Conservation (phyloP, 2,329 filamentous ascomycete species). For the Colletotrichum liaoningense region DNA sequence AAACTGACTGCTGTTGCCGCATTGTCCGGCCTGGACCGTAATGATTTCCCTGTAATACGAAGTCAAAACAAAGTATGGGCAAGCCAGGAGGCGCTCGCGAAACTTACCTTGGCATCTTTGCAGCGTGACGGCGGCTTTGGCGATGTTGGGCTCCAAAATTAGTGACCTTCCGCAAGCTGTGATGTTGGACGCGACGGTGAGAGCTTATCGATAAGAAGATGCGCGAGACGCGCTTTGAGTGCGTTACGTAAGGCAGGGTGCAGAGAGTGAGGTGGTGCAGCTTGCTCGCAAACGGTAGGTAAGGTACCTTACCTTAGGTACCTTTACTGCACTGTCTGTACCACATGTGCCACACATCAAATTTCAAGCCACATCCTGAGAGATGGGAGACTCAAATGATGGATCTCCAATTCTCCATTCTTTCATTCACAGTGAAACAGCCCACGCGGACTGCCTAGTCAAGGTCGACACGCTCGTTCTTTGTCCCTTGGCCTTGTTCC, state of each 20-base stretch:
- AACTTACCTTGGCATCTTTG: slow-evolving; percentile 36
- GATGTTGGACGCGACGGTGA: slow-evolving; percentile 33
- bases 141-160: slow-evolving; percentile 25
- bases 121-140: slow-evolving; percentile 14
- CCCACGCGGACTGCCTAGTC: slow-evolving; percentile 22
- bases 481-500: slow-evolving; percentile 16
- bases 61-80: not conserved
- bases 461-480: slow-evolving; percentile 8
- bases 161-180: slow-evolving; percentile 7
- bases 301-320: too few species aligned
- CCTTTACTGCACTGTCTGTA: too few species aligned
- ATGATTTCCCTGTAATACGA: slow-evolving; percentile 87
- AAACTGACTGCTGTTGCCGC: slow-evolving; percentile 96
- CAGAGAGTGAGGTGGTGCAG: not conserved
- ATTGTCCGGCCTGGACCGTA: slow-evolving; percentile 98
- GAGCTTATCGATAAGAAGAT: slow-evolving; percentile 37
- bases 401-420: slow-evolving; percentile 30
- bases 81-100: not conserved
- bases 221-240: slow-evolving; percentile 27
- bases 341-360: not conserved
- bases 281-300: not conserved
- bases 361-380: not conserved
- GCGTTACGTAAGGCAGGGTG: not conserved
- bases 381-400: slow-evolving; percentile 6
- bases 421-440: slow-evolving; percentile 32